Evolutionary conservation across 352 stramenopile genomes (phyloP), one percentile per base, ranked within the genome.

Genomic region (Pythium aphanidermatum): DNA sequence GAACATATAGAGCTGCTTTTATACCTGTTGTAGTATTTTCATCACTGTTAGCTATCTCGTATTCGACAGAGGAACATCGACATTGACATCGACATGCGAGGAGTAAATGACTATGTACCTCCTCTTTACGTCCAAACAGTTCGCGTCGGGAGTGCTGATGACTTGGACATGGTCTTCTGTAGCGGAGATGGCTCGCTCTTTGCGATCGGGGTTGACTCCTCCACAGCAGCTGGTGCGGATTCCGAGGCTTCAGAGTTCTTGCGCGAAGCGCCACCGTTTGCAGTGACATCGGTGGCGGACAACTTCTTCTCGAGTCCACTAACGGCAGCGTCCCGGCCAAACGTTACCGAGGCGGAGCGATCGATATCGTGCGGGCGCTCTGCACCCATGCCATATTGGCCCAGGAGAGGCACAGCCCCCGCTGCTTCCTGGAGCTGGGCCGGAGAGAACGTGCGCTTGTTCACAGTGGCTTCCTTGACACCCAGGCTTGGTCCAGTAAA

Each of bases 391-490:
- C 83, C 59, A 0, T 65, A 68, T 39, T 83, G 65, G 2, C 68
- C 65, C 7, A 87, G 47, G 29, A 87, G 60, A 2, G 78, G 75
- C 5, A 90, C 73, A 2, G 73, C 73, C 14, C 54, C 57, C 2
- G 51, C 60, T 20, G 77, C 80, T 37, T 88, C 73, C 24, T 74
- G 65, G 24, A 87, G 55, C 51, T 92, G 80, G 12, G 72, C 74
- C 2, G 73, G 58, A 0, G 73, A 70, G 49, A 93, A 88, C 50
- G 60, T 47, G 14, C 79, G 72, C 51, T 68, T 68, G 58, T 86
- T 89, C 23, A 66, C 55, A 0, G 76, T 89, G 2, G 76, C 63
- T 44, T 86, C 78, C 46, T 86, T 86, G 17, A 86, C 79, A 9
- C 79, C 79, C 21, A 92, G 77, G 31, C 56, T 65, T 6, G 81